These are phyloP conservation scores for Botryotinia narcissicola DNA, from an alignment of 2,329 filamentous ascomycete genomes.

Conservation along the genomic window DNA sequence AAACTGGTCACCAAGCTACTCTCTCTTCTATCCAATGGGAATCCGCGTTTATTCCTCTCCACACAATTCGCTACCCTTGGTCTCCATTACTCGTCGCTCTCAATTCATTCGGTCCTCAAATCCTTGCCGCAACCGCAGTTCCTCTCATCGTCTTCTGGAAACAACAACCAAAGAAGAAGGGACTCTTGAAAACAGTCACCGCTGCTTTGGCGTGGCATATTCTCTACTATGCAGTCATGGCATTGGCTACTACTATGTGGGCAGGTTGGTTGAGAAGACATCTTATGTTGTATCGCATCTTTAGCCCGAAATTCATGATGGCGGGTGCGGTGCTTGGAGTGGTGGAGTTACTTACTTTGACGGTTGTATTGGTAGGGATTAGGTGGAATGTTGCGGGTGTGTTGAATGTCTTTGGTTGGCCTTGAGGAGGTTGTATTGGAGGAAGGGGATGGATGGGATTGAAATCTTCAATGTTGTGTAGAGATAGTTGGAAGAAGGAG, in stretches of 20 bases:
- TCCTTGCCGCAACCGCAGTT: constrained; percentile 75
- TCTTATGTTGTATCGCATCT: constrained; percentile 95
- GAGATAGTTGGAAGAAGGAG: background rate
- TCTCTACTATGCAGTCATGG: constrained; percentile 78
- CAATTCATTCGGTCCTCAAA: constrained; percentile 88
- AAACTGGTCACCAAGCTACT: constrained; percentile 91
- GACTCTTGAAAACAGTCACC: constrained; percentile 54
- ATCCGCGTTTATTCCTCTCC: constrained; percentile 84
- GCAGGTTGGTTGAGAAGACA: constrained; percentile 84
- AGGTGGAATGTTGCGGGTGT: constrained; percentile 76
- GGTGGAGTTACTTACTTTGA: constrained; percentile 71
- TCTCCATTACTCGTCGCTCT: constrained; percentile 75
- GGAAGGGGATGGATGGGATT: background rate
- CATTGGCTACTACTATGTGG: constrained; percentile 85
- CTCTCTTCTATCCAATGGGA: constrained; percentile 94
- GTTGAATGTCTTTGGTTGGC: constrained; percentile 80
- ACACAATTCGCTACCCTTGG: constrained; percentile 84
- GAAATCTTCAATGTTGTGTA: background rate
- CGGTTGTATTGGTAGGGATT: constrained; percentile 70
- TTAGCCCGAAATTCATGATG: constrained; percentile 86
- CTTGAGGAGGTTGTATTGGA: constrained; percentile 17
- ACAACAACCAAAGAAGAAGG: constrained; percentile 65
- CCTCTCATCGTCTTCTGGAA: constrained; percentile 89
- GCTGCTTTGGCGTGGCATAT: constrained; percentile 73
- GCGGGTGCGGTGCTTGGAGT: constrained; percentile 68